Evolutionary conservation across 1,284 basidiomycete genomes (phyloP).

Genomic region (Farysia itapuensis): DNA sequence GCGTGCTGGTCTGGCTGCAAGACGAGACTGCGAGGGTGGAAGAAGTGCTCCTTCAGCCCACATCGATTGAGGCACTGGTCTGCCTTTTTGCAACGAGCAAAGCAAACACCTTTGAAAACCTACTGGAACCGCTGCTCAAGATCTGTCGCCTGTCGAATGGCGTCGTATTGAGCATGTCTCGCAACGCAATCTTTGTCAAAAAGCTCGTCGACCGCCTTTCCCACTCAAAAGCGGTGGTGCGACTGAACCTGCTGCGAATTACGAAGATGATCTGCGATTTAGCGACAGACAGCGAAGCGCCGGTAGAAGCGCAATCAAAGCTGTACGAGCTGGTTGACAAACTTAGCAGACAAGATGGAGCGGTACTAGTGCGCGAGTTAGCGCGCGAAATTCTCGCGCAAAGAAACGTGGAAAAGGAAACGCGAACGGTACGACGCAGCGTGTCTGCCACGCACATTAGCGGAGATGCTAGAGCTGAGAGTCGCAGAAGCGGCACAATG

Average conservation of each 20-base stretch:
- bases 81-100: conserved; percentile 79
- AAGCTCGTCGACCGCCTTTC: conserved; percentile 82
- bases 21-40: conserved; percentile 93
- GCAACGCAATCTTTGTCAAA: conserved; percentile 77
- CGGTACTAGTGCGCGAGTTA: conserved; percentile 67
- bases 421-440: conserved; percentile 24
- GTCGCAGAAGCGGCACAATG: neutral
- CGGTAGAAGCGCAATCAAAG: conserved; percentile 41
- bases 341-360: conserved; percentile 39
- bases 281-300: conserved; percentile 61
- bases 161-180: conserved; percentile 74
- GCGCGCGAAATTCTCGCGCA: conserved; percentile 45
- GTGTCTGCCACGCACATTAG: conserved; percentile 35
- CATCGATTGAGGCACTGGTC: conserved; percentile 73
- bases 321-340: conserved; percentile 44
- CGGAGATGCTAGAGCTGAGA: neutral
- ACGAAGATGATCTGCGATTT: conserved; percentile 82
- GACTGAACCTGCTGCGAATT: conserved; percentile 84
- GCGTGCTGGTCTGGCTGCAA: conserved; percentile 87
- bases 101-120: conserved; percentile 88
- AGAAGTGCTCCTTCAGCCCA: conserved; percentile 74
- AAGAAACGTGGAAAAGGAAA: conserved; percentile 11
- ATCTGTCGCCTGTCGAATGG: conserved; percentile 77
- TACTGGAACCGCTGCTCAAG: conserved; percentile 77
- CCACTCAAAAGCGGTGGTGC: conserved; percentile 76